Conservation (phyloP, 169 alveolate genomes). For the Eimeria zaria region DNA sequence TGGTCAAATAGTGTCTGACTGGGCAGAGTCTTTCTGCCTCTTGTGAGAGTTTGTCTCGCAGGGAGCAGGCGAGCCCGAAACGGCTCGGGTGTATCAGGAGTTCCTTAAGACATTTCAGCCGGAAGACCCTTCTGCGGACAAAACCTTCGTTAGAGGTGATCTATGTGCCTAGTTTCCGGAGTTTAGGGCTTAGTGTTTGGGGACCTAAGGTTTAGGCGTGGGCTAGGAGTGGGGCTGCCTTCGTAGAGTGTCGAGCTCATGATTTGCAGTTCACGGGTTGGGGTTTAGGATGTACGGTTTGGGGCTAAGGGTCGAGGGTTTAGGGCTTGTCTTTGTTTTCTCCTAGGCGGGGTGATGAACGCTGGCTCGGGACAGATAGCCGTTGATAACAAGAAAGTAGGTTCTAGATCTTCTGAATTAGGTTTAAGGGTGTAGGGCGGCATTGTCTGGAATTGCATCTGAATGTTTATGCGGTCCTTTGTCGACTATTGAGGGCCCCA, state of each 20-base stretch:
- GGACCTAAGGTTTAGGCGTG: neutral
- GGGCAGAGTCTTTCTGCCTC: neutral
- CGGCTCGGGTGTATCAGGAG: conserved; percentile 74
- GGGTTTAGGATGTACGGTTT: neutral
- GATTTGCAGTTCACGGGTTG: neutral
- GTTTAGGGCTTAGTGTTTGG: neutral
- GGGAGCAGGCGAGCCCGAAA: conserved; percentile 60
- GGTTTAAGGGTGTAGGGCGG: neutral
- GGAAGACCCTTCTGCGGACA: conserved; percentile 75
- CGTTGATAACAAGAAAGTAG: conserved; percentile 52
- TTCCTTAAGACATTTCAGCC: conserved; percentile 77
- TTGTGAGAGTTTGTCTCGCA: neutral
- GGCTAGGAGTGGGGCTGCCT: neutral
- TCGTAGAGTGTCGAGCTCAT: neutral
- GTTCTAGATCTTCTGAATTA: neutral
- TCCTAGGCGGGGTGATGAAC: conserved; percentile 47
- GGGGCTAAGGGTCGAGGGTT: neutral
- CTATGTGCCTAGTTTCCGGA: neutral
- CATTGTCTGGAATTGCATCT: neutral
- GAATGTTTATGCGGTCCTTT: neutral
- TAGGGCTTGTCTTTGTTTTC: neutral
- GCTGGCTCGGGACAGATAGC: conserved; percentile 75
- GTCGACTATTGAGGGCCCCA: neutral
- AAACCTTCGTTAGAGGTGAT: conserved; percentile 73
- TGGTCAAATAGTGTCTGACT: neutral